Conservation (phyloP, 306 rosid species). For the Vigna trinervia region DNA sequence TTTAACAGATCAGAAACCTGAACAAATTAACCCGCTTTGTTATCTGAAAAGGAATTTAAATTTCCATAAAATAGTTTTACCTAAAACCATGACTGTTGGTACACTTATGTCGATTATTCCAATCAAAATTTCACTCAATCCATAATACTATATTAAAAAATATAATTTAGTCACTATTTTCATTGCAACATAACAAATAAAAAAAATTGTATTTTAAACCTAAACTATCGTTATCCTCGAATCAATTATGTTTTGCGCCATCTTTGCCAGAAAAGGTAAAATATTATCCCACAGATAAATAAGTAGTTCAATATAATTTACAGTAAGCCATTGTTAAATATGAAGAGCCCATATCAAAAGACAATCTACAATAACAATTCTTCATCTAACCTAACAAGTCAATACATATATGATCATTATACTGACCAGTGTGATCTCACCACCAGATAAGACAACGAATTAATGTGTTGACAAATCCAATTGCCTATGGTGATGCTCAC, state of each 20-base stretch:
- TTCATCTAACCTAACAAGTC: constrained; percentile 51
- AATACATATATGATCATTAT: constrained; percentile 49
- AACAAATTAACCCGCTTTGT: too few species aligned
- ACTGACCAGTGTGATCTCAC: constrained; percentile 20
- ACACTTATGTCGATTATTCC: too few species aligned
- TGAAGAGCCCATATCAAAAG: constrained; percentile 12
- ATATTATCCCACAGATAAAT: constrained; percentile 18
- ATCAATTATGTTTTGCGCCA: not conserved
- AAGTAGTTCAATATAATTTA: constrained; percentile 45
- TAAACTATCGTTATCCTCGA: not conserved
- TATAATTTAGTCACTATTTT: not conserved
- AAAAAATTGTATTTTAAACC: not conserved
- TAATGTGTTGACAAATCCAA: constrained; percentile 42
- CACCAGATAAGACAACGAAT: constrained; percentile 31
- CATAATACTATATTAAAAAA: not conserved
- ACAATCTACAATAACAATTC: constrained; percentile 38
- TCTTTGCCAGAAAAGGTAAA: not conserved
- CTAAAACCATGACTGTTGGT: too few species aligned
- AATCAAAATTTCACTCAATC: not conserved
- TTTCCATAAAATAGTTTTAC: too few species aligned
- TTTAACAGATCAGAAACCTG: too few species aligned
- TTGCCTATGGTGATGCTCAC: constrained; percentile 21
- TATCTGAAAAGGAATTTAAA: too few species aligned
- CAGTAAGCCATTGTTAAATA: constrained; percentile 35
- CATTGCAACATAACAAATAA: too few species aligned